A percentile compares a stretch with the other conserved stretches of the same genome.
Conservation (phyloP, 495 filamentous ascomycete genomes). For the Tuber indicum region DNA sequence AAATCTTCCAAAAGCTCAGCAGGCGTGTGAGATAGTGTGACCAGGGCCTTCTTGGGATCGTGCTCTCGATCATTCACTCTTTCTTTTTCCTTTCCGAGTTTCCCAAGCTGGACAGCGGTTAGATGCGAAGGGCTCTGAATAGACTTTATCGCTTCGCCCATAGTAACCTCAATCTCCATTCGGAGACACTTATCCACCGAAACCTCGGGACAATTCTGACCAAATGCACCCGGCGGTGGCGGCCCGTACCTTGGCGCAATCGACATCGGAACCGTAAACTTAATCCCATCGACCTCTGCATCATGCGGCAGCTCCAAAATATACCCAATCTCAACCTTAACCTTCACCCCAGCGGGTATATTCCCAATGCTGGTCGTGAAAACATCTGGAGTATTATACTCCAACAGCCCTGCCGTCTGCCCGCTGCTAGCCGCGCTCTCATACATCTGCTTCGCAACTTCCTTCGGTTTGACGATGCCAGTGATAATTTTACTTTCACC, state of each 20-base stretch:
- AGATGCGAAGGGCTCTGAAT: slow-evolving; percentile 60
- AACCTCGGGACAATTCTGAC: slow-evolving; percentile 11
- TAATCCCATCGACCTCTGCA: slow-evolving; percentile 54
- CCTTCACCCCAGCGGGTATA: slow-evolving; percentile 50
- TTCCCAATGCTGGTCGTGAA: slow-evolving; percentile 62
- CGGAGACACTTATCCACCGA: slow-evolving; percentile 46
- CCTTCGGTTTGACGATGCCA: slow-evolving; percentile 57
- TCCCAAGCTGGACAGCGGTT: slow-evolving; percentile 56
- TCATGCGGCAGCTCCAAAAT: slow-evolving; percentile 61
- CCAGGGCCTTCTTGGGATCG: slow-evolving; percentile 53
- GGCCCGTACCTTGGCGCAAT: slow-evolving; percentile 59
- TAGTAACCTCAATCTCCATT: slow-evolving; percentile 56
- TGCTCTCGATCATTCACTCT: slow-evolving; percentile 42
- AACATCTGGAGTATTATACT: slow-evolving; percentile 56
- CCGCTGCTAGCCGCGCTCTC: slow-evolving; percentile 52
- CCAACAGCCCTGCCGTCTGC: slow-evolving; percentile 56
- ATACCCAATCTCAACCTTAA: slow-evolving; percentile 56
- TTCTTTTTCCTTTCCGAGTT: slow-evolving; percentile 31
- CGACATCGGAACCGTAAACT: slow-evolving; percentile 59
- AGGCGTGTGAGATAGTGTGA: slow-evolving; percentile 50
- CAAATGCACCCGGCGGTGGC: slow-evolving; percentile 41
- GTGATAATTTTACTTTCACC: slow-evolving; percentile 47
- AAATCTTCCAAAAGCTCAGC: slow-evolving; percentile 50
- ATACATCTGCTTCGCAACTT: slow-evolving; percentile 51
- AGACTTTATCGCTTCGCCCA: slow-evolving; percentile 53